phyloP scores from a whole-genome alignment of 2,329 filamentous ascomycete species.

The Onygenales sp. region DNA sequence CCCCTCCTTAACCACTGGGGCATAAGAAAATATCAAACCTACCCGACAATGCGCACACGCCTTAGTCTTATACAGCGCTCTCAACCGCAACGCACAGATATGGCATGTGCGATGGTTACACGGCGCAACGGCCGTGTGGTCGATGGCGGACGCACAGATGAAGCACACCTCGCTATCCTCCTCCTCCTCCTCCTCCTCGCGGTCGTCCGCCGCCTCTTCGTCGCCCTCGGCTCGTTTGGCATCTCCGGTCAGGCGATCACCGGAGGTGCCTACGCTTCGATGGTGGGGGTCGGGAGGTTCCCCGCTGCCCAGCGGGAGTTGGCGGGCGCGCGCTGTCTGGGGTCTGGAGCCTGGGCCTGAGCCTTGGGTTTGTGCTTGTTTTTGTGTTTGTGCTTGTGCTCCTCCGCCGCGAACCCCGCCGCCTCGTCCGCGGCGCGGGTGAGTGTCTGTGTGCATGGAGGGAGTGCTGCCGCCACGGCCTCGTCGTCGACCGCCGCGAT shows the following conservation, averaged over 20 bases:
- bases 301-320: constrained; percentile 19
- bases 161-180: constrained; percentile 81
- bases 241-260: constrained; percentile 40
- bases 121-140: constrained; percentile 78
- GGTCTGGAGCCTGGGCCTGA: neutral
- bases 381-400: constrained; percentile 11
- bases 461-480: constrained; percentile 30
- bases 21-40: constrained; percentile 26
- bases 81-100: constrained; percentile 83
- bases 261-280: constrained; percentile 31
- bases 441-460: constrained; percentile 20
- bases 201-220: constrained; percentile 10
- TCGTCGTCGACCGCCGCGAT: constrained; percentile 32
- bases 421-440: constrained; percentile 6
- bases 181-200: constrained; percentile 26
- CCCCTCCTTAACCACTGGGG: neutral
- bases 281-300: constrained; percentile 29
- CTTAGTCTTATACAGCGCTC: constrained; percentile 91
- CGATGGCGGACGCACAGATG: constrained; percentile 86
- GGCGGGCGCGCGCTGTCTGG: neutral
- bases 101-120: constrained; percentile 97
- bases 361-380: neutral
- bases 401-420: constrained; percentile 6
- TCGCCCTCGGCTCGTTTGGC: constrained; percentile 29
- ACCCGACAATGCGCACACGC: constrained; percentile 93